Base-by-base conservation (phyloP, 306 rosid genomes). In the Cyamopsis tetragonoloba region DNA sequence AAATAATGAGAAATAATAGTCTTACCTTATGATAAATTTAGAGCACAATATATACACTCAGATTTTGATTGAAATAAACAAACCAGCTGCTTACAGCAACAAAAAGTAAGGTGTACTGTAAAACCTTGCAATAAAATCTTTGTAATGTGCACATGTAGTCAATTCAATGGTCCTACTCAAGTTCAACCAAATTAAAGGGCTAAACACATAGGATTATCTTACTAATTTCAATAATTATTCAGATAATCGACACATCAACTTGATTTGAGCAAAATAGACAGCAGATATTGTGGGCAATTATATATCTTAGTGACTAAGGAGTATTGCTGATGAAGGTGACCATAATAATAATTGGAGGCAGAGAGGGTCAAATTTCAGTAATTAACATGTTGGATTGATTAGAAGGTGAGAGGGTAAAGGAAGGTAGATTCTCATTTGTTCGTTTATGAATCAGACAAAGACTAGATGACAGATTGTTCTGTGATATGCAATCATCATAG, bases 401-500 rank as follows among this genome's bases (percentile, higher is more conserved):
- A 75, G 73, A 28, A 60, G 54, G 75, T 77, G 68, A 84, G 76
- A 64, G 76, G 73, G 83, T 38, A 56, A 44, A 62, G 55, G 48
- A 71, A 66, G 60, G 78, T 78, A 82, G 96, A 87, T 81, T 83
- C 95, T 85, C 76, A 82, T 79, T 87, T 71, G 83, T 79, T 80
- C 50, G 75, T 80, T 81, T 80, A 65, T 81, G 86, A 35, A 83
- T 39, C 23, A 63, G 93, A 85, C 91, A 81, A 83, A 35, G 83
- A 81, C 85, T 77, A 77, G 65, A 77, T 85, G 86, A 87, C 89
- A 87, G 81, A 73, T 57, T 54, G 85, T 76, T 80, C 81, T 81
- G 80, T 82, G 84, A 83, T 83, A 67, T 83, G 80, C 89, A 79
- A 81, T 89, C 92, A 86, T 82, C 91, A 69, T 79, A 75, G 87